Conservation (phyloP, 257 asterid species). For the Nicotiana tabacum region DNA sequence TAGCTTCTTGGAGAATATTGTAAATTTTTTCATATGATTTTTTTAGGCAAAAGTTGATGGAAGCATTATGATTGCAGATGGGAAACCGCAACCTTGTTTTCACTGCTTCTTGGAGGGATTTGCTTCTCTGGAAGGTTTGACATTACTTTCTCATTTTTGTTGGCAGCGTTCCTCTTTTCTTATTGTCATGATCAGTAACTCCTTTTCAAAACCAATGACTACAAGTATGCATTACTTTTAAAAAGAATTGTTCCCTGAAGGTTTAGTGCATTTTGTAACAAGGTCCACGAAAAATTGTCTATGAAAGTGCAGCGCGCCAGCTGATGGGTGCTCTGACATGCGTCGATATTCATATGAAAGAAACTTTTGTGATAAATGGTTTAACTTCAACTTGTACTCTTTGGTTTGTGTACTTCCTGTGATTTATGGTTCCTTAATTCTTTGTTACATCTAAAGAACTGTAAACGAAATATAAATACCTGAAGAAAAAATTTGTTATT, state of each 20-base stretch:
- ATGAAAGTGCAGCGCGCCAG: no score
- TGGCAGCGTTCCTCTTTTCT: neutral
- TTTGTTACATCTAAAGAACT: neutral
- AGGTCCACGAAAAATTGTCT: neutral
- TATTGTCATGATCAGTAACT: neutral
- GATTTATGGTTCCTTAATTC: neutral
- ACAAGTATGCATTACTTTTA: neutral
- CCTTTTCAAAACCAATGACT: neutral
- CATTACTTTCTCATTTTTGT: neutral
- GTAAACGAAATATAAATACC: neutral
- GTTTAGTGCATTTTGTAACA: neutral
- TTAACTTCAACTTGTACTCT: neutral
- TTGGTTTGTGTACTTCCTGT: neutral
- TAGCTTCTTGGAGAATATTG: constrained; percentile 22
- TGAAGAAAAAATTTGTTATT: neutral
- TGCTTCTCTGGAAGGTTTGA: constrained; percentile 81
- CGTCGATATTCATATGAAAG: neutral
- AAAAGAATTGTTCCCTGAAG: neutral
- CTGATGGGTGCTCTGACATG: neutral
- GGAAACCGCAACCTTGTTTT: constrained; percentile 82
- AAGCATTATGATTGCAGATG: constrained; percentile 92
- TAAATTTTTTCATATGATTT: constrained; percentile 37
- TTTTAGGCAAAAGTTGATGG: constrained; percentile 60
- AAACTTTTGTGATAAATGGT: neutral
- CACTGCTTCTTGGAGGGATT: constrained; percentile 75